Percentiles rank a stretch among this genome's conserved stretches.
Evolutionary conservation across 441 rosid genomes (phyloP).

Genomic region (Erodium texanum): DNA sequence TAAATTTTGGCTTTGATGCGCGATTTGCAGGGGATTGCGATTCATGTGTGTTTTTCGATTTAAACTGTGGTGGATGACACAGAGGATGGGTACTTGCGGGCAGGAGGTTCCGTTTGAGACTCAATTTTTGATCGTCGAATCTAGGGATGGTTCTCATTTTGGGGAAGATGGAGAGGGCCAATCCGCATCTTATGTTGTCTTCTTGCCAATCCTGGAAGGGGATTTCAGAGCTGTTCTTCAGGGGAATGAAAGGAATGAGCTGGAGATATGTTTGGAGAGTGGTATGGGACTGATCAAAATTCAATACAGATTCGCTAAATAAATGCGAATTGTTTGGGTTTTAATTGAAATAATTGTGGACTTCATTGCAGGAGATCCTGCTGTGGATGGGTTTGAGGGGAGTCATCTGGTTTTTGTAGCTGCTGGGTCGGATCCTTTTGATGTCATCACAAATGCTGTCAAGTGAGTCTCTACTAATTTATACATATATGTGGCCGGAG

Average conservation of each 20-base stretch:
- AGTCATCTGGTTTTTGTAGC: conserved; percentile 49
- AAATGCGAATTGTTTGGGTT: conserved; percentile 4
- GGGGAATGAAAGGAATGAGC: conserved; percentile 45
- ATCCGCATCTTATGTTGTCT: conserved; percentile 32
- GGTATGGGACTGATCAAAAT: conserved; percentile 23
- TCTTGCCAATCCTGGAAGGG: conserved; percentile 54
- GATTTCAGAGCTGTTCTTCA: conserved; percentile 63
- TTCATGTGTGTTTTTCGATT: conserved; percentile 59
- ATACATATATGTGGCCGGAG: not conserved
- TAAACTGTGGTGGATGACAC: conserved; percentile 76
- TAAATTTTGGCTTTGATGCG: conserved; percentile 2
- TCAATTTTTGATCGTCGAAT: conserved; percentile 48
- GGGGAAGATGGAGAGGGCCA: conserved; percentile 18
- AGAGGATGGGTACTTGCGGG: conserved; percentile 50
- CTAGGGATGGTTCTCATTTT: conserved; percentile 33
- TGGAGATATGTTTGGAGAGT: conserved; percentile 61
- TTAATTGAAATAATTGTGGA: not conserved
- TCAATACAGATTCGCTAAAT: not conserved
- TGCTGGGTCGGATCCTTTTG: conserved; percentile 49
- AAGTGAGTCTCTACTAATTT: conserved; percentile 32
- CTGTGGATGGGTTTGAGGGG: conserved; percentile 43
- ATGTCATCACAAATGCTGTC: conserved; percentile 50
- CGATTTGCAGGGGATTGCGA: conserved; percentile 43
- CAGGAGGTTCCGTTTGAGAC: conserved; percentile 54
- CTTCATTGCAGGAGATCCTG: conserved; percentile 41